Evolutionary conservation across 2,329 filamentous ascomycete genomes (phyloP).

Genomic region (Aspergillus niger): DNA sequence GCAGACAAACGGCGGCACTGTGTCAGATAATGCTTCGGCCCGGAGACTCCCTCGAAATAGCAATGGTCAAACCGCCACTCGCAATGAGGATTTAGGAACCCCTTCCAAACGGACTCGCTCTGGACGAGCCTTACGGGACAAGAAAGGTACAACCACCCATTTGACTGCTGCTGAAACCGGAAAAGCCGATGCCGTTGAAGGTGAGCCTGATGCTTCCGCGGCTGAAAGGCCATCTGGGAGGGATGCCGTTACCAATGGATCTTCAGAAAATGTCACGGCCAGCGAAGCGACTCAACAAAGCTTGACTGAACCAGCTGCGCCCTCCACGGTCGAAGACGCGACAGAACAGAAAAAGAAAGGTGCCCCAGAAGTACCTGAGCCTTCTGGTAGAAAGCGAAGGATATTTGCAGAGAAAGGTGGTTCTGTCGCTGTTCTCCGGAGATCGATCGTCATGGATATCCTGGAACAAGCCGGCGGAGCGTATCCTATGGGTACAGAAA

Average conservation of each 20-base stretch:
- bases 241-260: background rate
- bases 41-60: background rate
- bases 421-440: slow-evolving; percentile 48
- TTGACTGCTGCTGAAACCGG: background rate
- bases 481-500: slow-evolving; percentile 57
- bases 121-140: background rate
- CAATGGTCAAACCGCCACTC: background rate
- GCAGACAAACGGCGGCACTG: background rate
- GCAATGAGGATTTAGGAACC: background rate
- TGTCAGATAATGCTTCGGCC: background rate
- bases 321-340: background rate
- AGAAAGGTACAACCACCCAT: background rate
- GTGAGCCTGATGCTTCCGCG: background rate
- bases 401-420: slow-evolving; percentile 38
- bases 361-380: background rate
- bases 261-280: background rate
- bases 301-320: background rate
- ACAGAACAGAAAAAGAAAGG: background rate
- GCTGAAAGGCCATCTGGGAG: background rate
- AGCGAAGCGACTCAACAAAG: background rate
- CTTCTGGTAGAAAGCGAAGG: background rate
- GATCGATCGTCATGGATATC: slow-evolving; percentile 57
- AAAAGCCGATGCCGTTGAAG: background rate
- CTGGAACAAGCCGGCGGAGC: slow-evolving; percentile 57
- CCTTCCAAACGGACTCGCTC: slow-evolving; percentile 21